These are phyloP conservation scores for Kandelia obovata DNA, from an alignment of 345 rosid species.

Conservation along the genomic window DNA sequence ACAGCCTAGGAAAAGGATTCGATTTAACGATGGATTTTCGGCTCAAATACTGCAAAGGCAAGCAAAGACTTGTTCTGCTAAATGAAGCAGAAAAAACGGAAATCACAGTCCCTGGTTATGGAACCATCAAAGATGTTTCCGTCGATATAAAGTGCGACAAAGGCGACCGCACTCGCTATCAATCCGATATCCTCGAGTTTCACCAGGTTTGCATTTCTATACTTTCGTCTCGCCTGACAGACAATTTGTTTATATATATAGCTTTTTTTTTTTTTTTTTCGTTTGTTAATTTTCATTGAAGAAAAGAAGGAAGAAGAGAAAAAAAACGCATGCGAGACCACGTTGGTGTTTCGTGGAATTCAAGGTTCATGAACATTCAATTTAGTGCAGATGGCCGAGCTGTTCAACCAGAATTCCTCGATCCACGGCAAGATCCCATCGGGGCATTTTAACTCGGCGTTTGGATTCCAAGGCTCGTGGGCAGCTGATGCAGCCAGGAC, in stretches of 20 bases:
- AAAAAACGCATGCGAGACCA: too few species aligned
- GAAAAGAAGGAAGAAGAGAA: too few species aligned
- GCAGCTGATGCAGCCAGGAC: conserved; percentile 67
- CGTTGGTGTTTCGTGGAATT: too few species aligned
- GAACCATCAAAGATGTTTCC: conserved; percentile 49
- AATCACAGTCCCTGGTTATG: conserved; percentile 60
- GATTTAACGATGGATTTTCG: conserved; percentile 80
- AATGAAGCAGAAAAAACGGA: conserved; percentile 49
- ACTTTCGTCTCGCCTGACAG: too few species aligned
- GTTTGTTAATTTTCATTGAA: neutral
- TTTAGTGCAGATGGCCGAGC: conserved; percentile 71
- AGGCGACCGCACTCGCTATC: conserved; percentile 77
- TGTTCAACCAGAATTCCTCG: conserved; percentile 57
- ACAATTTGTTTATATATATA: too few species aligned
- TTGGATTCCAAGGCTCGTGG: conserved; percentile 72
- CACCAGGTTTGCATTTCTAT: conserved; percentile 42
- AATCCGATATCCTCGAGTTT: conserved; percentile 80
- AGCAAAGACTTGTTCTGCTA: conserved; percentile 53
- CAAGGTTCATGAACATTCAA: too few species aligned
- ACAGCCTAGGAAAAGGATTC: conserved; percentile 80
- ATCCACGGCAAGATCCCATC: conserved; percentile 80
- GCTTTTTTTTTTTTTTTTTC: too few species aligned
- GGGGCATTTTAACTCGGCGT: conserved; percentile 71
- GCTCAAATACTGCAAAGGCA: conserved; percentile 76
- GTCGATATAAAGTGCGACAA: conserved; percentile 73